phyloP scores from a whole-genome alignment of 2,329 filamentous ascomycete genomes.

The Pseudogymnoascus sp. region DNA sequence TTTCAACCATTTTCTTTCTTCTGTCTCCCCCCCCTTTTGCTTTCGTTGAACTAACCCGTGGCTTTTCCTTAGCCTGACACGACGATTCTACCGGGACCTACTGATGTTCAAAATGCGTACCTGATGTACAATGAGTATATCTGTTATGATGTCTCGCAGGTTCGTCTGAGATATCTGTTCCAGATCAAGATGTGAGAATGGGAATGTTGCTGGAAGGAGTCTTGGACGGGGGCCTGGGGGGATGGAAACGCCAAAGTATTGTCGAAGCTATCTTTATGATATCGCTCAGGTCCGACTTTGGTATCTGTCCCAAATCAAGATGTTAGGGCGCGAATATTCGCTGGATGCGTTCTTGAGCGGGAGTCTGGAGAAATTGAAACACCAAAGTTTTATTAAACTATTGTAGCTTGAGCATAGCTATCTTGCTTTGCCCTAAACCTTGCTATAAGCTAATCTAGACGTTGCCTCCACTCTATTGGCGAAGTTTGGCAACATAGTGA shows the following conservation, averaged over 20 bases:
- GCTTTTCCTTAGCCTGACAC: slow-evolving; percentile 42
- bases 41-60: slow-evolving; percentile 6
- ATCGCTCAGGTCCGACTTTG: slow-evolving; percentile 30
- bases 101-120: slow-evolving; percentile 37
- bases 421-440: not conserved
- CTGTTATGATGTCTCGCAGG: slow-evolving; percentile 54
- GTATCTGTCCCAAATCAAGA: not conserved
- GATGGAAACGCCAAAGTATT: no score
- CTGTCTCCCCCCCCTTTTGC: not conserved
- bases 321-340: not conserved
- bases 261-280: no score
- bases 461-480: not conserved
- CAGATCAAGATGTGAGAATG: not conserved
- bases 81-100: slow-evolving; percentile 39
- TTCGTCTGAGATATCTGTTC: slow-evolving; percentile 3
- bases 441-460: not conserved
- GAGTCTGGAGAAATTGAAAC: not conserved
- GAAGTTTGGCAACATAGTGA: not conserved
- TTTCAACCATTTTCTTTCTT: slow-evolving; percentile 26
- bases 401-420: not conserved
- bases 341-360: not conserved
- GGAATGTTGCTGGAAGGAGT: not conserved
- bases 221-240: not conserved
- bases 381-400: not conserved
- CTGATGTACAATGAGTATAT: slow-evolving; percentile 70